Percentiles rank a stretch among this genome's conserved stretches.
Conservation (phyloP, 2,329 filamentous ascomycete species). For the Stachybotrys chlorohalonatus region DNA sequence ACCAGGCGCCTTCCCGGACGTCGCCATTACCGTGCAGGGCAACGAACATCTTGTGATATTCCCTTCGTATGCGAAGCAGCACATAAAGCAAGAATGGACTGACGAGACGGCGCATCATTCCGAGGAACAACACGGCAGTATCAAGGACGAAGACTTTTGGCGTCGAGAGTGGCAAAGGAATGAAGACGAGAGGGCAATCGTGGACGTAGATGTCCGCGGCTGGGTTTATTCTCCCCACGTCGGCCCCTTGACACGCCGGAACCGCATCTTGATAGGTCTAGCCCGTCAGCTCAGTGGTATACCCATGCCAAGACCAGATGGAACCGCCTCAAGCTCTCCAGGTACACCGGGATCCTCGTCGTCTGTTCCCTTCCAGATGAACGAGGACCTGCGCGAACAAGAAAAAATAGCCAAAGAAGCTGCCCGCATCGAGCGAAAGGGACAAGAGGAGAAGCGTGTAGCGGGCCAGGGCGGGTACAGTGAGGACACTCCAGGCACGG, state of each 20-base stretch:
- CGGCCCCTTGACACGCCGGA: constrained; percentile 78
- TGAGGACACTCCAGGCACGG: constrained; percentile 47
- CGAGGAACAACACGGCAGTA: constrained; percentile 25
- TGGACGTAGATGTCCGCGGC: constrained; percentile 89
- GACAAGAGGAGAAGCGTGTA: constrained; percentile 60
- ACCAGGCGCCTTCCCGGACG: constrained; percentile 74
- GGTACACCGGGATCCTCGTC: constrained; percentile 10
- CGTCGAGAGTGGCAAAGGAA: constrained; percentile 67
- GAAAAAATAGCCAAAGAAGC: constrained; percentile 67
- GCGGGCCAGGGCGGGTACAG: constrained; percentile 68
- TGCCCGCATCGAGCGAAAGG: constrained; percentile 63
- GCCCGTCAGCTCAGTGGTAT: constrained; percentile 84
- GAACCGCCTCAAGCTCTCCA: constrained; percentile 10
- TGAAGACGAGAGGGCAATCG: constrained; percentile 74
- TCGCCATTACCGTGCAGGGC: constrained; percentile 68
- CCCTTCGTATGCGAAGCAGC: constrained; percentile 79
- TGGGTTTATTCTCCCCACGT: constrained; percentile 88
- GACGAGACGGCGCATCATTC: constrained; percentile 1
- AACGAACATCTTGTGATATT: constrained; percentile 93
- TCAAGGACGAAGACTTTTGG: constrained; percentile 66
- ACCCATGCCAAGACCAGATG: constrained; percentile 50
- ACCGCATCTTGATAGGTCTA: constrained; percentile 76
- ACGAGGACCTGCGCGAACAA: constrained; percentile 43
- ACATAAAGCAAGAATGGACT: constrained; percentile 22
- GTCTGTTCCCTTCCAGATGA: constrained; percentile 13